Conservation (phyloP, 805 yeast species). For the Saturnispora bothae region DNA sequence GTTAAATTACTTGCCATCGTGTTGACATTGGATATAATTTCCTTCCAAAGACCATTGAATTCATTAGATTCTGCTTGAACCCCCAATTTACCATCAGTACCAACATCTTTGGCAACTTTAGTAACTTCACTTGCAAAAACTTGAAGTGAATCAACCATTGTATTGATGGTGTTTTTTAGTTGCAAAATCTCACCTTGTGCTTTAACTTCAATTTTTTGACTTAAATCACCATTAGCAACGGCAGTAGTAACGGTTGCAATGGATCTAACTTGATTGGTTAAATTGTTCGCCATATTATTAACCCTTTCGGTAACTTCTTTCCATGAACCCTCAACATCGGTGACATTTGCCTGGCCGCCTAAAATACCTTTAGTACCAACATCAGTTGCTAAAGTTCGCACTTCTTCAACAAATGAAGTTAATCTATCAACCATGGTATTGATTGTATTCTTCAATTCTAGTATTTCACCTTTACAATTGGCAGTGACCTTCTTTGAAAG, state of each 20-base stretch:
- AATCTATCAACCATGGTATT: slow-evolving; percentile 84
- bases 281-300: slow-evolving; percentile 78
- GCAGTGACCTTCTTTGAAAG: slow-evolving; percentile 74
- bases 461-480: slow-evolving; percentile 72
- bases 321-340: slow-evolving; percentile 85
- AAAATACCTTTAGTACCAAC: slow-evolving; percentile 77
- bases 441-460: slow-evolving; percentile 71
- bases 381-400: slow-evolving; percentile 78
- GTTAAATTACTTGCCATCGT: slow-evolving; percentile 93
- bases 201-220: slow-evolving; percentile 77
- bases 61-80: slow-evolving; percentile 86
- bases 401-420: slow-evolving; percentile 74
- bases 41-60: slow-evolving; percentile 88
- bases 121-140: slow-evolving; percentile 84
- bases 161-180: slow-evolving; percentile 75
- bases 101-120: slow-evolving; percentile 85
- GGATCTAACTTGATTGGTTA: slow-evolving; percentile 80
- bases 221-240: slow-evolving; percentile 81
- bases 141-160: slow-evolving; percentile 87
- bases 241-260: slow-evolving; percentile 89
- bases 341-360: slow-evolving; percentile 84
- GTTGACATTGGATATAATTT: slow-evolving; percentile 81
- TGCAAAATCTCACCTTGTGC: slow-evolving; percentile 88
- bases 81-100: slow-evolving; percentile 87
- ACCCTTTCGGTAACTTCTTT: slow-evolving; percentile 81